Evolutionary conservation across 2,329 filamentous ascomycete genomes (phyloP).

Genomic region (Colletotrichum sp.): DNA sequence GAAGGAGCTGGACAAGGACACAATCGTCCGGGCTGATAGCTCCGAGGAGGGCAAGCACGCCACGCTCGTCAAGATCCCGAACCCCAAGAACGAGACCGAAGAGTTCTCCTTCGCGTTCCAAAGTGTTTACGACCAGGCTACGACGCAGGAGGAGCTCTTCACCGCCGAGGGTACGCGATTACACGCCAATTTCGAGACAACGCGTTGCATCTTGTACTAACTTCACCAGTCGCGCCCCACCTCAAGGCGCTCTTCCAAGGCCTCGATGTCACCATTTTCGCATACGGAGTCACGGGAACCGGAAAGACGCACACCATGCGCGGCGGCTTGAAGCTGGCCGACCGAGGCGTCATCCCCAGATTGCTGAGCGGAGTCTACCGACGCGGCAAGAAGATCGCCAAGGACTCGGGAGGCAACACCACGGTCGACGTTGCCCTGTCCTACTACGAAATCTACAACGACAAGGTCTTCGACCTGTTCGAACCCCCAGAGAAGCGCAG

Average conservation of each 20-base stretch:
- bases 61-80: constrained; percentile 85
- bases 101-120: constrained; percentile 96
- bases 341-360: constrained; percentile 86
- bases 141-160: constrained; percentile 87
- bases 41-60: constrained; percentile 66
- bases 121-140: constrained; percentile 82
- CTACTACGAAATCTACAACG: constrained; percentile 98
- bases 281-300: constrained; percentile 91
- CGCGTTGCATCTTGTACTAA: background rate
- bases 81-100: constrained; percentile 89
- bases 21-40: constrained; percentile 76
- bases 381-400: constrained; percentile 81
- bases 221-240: constrained; percentile 75
- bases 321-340: constrained; percentile 83
- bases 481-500: constrained; percentile 88
- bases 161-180: constrained; percentile 77
- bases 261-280: constrained; percentile 87
- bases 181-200: constrained; percentile 6
- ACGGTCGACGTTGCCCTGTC: constrained; percentile 78
- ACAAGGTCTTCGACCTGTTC: constrained; percentile 91
- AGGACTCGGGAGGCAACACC: constrained; percentile 75
- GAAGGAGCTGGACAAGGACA: constrained; percentile 84
- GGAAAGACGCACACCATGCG: constrained; percentile 98
- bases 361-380: constrained; percentile 87
- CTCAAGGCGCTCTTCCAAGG: constrained; percentile 92